Evolutionary conservation across 345 rosid species (phyloP).

Genomic region (Euphorbia lathyris): DNA sequence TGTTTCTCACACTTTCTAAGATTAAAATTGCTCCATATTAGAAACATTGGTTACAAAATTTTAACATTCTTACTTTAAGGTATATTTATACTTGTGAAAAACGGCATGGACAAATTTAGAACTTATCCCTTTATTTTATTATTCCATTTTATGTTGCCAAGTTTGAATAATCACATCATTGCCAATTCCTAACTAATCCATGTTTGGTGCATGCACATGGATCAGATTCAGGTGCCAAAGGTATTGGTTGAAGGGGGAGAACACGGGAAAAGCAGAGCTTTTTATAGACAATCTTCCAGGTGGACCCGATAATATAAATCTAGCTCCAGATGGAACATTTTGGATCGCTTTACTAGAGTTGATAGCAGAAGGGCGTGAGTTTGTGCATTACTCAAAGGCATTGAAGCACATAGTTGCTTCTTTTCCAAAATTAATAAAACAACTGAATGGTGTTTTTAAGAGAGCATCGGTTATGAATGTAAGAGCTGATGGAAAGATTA

Average conservation of each 20-base stretch:
- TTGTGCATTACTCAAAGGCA: constrained; percentile 38
- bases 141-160: no score
- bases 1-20: no score
- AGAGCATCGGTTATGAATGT: constrained; percentile 43
- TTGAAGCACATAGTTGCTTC: constrained; percentile 35
- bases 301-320: constrained; percentile 51
- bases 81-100: no score
- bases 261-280: constrained; percentile 34
- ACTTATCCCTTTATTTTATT: no score
- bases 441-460: not conserved
- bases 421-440: constrained; percentile 18
- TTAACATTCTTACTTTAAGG: no score
- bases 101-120: no score
- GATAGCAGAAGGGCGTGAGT: constrained; percentile 25
- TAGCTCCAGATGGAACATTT: constrained; percentile 61
- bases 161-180: no score
- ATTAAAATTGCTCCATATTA: no score
- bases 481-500: constrained; percentile 38
- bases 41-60: no score
- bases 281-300: constrained; percentile 46
- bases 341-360: constrained; percentile 45
- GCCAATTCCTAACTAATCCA: no score
- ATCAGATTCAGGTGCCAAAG: constrained; percentile 45
- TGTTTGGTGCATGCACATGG: not conserved
- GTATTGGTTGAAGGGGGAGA: constrained; percentile 45